These are phyloP conservation scores for Tulasnella sp. DNA, from an alignment of 768 basidiomycete genomes.

Conservation along the genomic window DNA sequence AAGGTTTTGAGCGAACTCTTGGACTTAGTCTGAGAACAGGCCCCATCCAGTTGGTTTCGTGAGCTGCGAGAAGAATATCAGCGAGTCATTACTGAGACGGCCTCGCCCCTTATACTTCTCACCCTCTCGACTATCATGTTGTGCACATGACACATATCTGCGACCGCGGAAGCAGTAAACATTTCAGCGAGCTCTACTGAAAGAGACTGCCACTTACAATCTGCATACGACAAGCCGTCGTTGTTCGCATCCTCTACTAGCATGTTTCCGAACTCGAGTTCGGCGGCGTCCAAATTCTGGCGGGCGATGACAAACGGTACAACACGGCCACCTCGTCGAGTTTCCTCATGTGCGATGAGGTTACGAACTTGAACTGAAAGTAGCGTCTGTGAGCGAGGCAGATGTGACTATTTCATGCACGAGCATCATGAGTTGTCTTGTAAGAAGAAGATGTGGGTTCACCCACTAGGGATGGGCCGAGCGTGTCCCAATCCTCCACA, in stretches of 20 bases:
- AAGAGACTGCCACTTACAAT: constrained; percentile 56
- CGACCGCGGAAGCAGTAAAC: not conserved
- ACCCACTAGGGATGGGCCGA: constrained; percentile 61
- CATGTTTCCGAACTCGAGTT: constrained; percentile 96
- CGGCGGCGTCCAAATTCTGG: constrained; percentile 84
- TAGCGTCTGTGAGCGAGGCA: constrained; percentile 60
- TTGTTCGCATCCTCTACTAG: constrained; percentile 95
- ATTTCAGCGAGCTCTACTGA: not conserved
- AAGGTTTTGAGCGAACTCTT: too few relatives aligned
- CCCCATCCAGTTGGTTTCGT: not conserved
- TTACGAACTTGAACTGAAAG: constrained; percentile 80
- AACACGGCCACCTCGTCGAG: constrained; percentile 39
- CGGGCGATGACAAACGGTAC: constrained; percentile 52
- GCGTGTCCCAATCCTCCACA: constrained; percentile 58
- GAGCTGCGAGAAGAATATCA: not conserved
- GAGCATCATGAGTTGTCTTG: not conserved
- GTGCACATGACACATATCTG: constrained; percentile 32
- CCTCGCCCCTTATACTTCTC: constrained; percentile 17
- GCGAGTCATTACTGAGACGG: not conserved
- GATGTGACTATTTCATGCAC: constrained; percentile 37
- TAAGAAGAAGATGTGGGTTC: constrained; percentile 1
- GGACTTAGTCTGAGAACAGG: not conserved
- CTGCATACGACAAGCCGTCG: constrained; percentile 81
- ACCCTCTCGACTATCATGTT: constrained; percentile 31
- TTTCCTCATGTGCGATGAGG: constrained; percentile 58